Conservation (phyloP, 225 moss, liverwort and hornwort genomes). For the Sphagnum tenellum region DNA sequence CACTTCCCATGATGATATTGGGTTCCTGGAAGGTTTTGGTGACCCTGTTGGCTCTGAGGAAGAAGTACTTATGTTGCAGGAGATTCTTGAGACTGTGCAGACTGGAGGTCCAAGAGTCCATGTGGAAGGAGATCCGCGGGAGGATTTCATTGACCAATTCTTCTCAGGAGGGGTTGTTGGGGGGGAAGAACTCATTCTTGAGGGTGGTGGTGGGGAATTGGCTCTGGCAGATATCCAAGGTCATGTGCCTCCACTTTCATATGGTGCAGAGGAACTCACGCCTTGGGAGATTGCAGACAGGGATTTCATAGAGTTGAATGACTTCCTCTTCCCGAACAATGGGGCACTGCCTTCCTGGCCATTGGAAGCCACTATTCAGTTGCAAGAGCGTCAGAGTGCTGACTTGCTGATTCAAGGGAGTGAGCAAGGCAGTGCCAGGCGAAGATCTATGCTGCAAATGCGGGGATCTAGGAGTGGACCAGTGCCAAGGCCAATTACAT, state of each 20-base stretch:
- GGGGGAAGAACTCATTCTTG: not conserved
- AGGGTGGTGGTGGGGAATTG: not conserved
- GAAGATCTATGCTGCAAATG: slow-evolving; percentile 17
- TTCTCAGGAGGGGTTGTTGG: not conserved
- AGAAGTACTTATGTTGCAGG: slow-evolving; percentile 16
- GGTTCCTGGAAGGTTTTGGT: not conserved
- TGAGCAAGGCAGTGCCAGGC: slow-evolving; percentile 27
- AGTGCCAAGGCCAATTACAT: not conserved
- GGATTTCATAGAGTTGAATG: slow-evolving; percentile 41
- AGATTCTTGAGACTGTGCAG: slow-evolving; percentile 19
- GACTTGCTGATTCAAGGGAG: slow-evolving; percentile 14
- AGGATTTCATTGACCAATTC: slow-evolving; percentile 16
- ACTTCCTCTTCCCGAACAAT: slow-evolving; percentile 4
- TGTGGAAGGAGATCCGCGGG: slow-evolving; percentile 21
- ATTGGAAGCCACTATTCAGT: slow-evolving; percentile 12
- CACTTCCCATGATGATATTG: slow-evolving; percentile 1
- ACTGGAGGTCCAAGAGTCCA: not conserved
- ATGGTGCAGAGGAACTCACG: not conserved
- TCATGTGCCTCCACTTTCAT: not conserved
- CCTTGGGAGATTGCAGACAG: slow-evolving; percentile 1
- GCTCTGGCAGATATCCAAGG: not conserved
- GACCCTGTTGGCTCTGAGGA: not conserved
- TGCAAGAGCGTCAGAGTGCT: slow-evolving; percentile 17
- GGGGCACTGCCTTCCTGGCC: not conserved
- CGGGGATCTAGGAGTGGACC: not conserved